Evolutionary conservation across 495 filamentous ascomycete species (phyloP).

Genomic region (Annulohypoxylon stygium): DNA sequence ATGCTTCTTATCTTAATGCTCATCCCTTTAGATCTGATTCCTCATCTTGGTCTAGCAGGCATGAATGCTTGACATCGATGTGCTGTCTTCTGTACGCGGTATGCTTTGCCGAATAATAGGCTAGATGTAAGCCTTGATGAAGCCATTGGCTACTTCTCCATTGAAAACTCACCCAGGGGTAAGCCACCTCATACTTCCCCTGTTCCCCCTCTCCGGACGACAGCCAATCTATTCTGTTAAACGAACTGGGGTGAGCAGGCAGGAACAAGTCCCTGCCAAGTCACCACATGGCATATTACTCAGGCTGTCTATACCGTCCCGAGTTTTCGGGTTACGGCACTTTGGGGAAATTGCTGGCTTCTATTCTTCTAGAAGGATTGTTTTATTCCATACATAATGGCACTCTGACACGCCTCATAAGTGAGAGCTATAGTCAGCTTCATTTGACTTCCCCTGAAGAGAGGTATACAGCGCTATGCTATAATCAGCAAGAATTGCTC

Average conservation of each 20-base stretch:
- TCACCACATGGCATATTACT: conserved; percentile 6
- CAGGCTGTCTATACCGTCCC: neutral
- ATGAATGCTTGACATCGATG: neutral
- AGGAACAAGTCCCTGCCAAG: conserved; percentile 2
- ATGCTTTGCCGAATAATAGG: neutral
- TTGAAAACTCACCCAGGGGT: conserved; percentile 11
- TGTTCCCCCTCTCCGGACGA: conserved; percentile 2
- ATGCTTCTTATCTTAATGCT: neutral
- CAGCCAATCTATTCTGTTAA: conserved; percentile 9
- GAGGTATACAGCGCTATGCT: neutral
- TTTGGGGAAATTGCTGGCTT: neutral
- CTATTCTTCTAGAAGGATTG: conserved; percentile 7
- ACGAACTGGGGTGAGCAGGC: neutral
- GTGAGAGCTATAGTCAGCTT: neutral
- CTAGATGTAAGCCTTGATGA: neutral
- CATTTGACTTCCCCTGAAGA: neutral
- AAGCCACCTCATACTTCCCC: conserved; percentile 12
- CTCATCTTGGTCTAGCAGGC: neutral
- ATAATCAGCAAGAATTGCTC: neutral
- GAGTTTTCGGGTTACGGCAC: conserved; percentile 8
- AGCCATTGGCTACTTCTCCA: neutral
- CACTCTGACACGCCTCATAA: neutral
- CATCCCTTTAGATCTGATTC: neutral
- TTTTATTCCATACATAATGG: neutral
- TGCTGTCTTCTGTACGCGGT: neutral